A percentile compares a stretch with the other conserved stretches of the same genome.
Conservation (phyloP, 495 filamentous ascomycete genomes). For the Mytilinidion resinicola region DNA sequence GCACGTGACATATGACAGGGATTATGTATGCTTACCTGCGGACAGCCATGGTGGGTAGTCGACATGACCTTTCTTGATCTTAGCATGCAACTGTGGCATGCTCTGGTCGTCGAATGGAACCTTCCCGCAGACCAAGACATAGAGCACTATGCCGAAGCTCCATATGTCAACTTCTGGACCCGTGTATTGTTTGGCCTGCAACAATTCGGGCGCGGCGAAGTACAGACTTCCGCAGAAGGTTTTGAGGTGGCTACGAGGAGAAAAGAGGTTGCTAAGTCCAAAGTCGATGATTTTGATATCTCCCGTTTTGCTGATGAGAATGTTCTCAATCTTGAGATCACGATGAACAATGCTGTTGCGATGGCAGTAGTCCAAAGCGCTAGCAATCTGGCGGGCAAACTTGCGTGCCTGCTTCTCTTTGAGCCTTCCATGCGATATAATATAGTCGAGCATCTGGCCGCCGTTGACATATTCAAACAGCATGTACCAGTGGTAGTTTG, state of each 20-base stretch:
- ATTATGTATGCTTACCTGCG: slow-evolving; percentile 53
- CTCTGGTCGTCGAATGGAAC: slow-evolving; percentile 99
- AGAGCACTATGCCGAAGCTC: slow-evolving; percentile 99
- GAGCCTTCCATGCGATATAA: slow-evolving; percentile 93
- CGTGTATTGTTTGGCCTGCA: slow-evolving; percentile 90
- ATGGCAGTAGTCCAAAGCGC: slow-evolving; percentile 98
- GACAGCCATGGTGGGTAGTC: slow-evolving; percentile 94
- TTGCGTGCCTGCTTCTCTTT: slow-evolving; percentile 99
- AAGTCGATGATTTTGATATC: slow-evolving; percentile 99
- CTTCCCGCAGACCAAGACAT: slow-evolving; percentile 95
- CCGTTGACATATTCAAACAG: slow-evolving; percentile 99
- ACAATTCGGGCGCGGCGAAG: slow-evolving; percentile 91
- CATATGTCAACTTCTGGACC: slow-evolving; percentile 97
- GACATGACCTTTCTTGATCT: slow-evolving; percentile 95
- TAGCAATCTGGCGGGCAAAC: slow-evolving; percentile 94
- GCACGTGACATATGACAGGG: not conserved
- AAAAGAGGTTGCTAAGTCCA: slow-evolving; percentile 93
- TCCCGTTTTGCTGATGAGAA: slow-evolving; percentile 96
- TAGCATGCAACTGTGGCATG: slow-evolving; percentile 96
- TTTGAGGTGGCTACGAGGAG: slow-evolving; percentile 78
- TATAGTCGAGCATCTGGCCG: slow-evolving; percentile 99
- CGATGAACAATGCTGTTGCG: slow-evolving; percentile 98
- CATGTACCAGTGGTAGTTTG: slow-evolving; percentile 99
- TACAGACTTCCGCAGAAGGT: slow-evolving; percentile 98
- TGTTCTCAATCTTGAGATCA: slow-evolving; percentile 98